phyloP scores from a whole-genome alignment of 2,329 filamentous ascomycete species.

The Cadophora sp. region DNA sequence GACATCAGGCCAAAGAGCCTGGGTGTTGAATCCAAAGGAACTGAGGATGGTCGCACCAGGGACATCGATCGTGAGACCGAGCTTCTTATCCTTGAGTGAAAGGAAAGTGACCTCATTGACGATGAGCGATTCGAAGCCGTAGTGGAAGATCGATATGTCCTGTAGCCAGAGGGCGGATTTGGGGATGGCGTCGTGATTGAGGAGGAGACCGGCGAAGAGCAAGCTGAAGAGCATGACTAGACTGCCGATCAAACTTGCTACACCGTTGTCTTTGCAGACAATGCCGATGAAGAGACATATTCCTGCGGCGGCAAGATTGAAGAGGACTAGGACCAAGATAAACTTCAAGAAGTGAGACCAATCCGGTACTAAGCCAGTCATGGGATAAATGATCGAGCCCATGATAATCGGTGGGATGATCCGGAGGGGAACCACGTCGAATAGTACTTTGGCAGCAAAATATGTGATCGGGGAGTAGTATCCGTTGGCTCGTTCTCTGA shows the following conservation, averaged over 20 bases:
- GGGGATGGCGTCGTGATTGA: conserved; percentile 95
- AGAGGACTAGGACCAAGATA: conserved; percentile 88
- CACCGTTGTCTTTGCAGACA: conserved; percentile 86
- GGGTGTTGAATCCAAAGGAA: conserved; percentile 91
- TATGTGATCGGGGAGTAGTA: conserved; percentile 96
- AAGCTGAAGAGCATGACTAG: conserved; percentile 97
- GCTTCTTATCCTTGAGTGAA: conserved; percentile 91
- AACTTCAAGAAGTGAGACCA: conserved; percentile 89
- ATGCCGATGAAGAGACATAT: conserved; percentile 98
- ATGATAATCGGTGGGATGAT: conserved; percentile 94
- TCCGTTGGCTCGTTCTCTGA: conserved; percentile 92
- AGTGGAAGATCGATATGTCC: conserved; percentile 95
- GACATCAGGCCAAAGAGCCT: conserved; percentile 85
- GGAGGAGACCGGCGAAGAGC: conserved; percentile 89
- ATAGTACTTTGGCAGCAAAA: conserved; percentile 95
- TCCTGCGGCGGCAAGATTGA: conserved; percentile 92
- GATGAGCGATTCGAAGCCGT: conserved; percentile 93
- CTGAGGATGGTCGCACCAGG: conserved; percentile 93
- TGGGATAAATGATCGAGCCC: conserved; percentile 95
- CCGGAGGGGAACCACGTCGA: conserved; percentile 93
- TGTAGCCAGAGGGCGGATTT: conserved; percentile 88
- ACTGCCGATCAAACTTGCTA: conserved; percentile 92
- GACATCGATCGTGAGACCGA: conserved; percentile 94
- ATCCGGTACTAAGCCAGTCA: conserved; percentile 90
- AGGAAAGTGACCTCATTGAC: conserved; percentile 96